phyloP scores from a whole-genome alignment of 768 basidiomycete species.

The Kwoniella heveanensis region DNA sequence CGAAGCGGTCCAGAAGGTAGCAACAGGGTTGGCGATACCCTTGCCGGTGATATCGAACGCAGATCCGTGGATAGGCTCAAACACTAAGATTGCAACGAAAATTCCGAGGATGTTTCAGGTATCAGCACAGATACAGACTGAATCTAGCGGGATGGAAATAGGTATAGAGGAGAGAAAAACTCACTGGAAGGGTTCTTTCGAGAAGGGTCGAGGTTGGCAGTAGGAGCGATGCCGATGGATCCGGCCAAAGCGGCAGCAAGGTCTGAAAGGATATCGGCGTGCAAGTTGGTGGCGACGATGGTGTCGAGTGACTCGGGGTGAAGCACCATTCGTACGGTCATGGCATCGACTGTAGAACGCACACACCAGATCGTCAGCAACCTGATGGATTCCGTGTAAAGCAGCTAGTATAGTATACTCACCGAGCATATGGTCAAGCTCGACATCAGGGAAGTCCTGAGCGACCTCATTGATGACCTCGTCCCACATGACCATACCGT shows the following conservation, averaged over 20 bases:
- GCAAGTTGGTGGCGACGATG: slow-evolving; percentile 64
- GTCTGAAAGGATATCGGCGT: slow-evolving; percentile 65
- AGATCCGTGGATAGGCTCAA: slow-evolving; percentile 65
- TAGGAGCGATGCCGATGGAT: slow-evolving; percentile 65
- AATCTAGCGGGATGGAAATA: not conserved
- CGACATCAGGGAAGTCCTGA: slow-evolving; percentile 62
- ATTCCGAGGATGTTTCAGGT: too few relatives aligned
- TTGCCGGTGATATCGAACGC: slow-evolving; percentile 65
- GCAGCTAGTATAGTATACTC: slow-evolving; percentile 50
- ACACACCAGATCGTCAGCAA: too few relatives aligned
- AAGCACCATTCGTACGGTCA: slow-evolving; percentile 60
- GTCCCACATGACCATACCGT: slow-evolving; percentile 54
- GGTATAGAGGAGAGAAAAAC: not conserved
- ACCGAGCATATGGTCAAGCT: slow-evolving; percentile 6
- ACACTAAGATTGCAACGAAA: slow-evolving; percentile 49
- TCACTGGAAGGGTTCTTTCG: slow-evolving; percentile 58
- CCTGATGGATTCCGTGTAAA: too few relatives aligned
- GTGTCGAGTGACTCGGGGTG: slow-evolving; percentile 64
- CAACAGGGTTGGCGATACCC: slow-evolving; percentile 64
- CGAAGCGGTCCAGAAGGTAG: slow-evolving; percentile 63
- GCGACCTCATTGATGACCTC: slow-evolving; percentile 59
- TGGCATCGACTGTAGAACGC: slow-evolving; percentile 58
- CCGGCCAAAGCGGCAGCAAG: slow-evolving; percentile 63
- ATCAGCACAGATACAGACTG: not conserved
- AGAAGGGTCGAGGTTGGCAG: slow-evolving; percentile 60